phyloP scores from a whole-genome alignment of 768 basidiomycete species.

The Favolaschia claudopus region DNA sequence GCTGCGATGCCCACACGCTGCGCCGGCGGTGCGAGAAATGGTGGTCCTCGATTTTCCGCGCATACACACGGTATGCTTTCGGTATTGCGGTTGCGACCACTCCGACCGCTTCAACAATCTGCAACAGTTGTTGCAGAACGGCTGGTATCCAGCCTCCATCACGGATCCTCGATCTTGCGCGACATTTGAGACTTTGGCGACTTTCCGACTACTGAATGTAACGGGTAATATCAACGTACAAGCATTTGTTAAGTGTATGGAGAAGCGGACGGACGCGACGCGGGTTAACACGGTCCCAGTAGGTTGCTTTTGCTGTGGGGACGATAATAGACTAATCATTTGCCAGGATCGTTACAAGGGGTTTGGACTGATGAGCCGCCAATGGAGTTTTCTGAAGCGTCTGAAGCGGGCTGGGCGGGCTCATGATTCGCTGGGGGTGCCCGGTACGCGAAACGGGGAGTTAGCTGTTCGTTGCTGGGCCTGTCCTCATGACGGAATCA shows the following conservation, averaged over 20 bases:
- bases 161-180: constrained; percentile 7
- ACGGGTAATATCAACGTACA: constrained; percentile 6
- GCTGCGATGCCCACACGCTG: not conserved
- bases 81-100: constrained; percentile 4
- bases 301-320: not conserved
- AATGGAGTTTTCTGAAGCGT: constrained; percentile 8
- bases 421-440: not conserved
- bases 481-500: not conserved
- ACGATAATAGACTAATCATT: not conserved
- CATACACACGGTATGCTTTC: constrained; percentile 1
- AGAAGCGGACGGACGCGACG: constrained; percentile 1
- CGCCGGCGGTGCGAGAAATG: not conserved
- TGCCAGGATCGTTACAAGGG: constrained; percentile 20
- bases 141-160: constrained; percentile 22
- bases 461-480: constrained; percentile 15
- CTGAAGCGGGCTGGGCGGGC: constrained; percentile 4
- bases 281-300: not conserved
- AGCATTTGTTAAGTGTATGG: constrained; percentile 10
- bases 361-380: constrained; percentile 5
- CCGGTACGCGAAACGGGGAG: not conserved
- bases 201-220: constrained; percentile 5
- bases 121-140: constrained; percentile 7
- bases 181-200: constrained; percentile 3
- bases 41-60: constrained; percentile 1
- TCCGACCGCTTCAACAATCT: not conserved